Evolutionary conservation across 805 yeast species (phyloP), one percentile per base, ranked within the genome.

Genomic region (Lipomyces oligophaga): DNA sequence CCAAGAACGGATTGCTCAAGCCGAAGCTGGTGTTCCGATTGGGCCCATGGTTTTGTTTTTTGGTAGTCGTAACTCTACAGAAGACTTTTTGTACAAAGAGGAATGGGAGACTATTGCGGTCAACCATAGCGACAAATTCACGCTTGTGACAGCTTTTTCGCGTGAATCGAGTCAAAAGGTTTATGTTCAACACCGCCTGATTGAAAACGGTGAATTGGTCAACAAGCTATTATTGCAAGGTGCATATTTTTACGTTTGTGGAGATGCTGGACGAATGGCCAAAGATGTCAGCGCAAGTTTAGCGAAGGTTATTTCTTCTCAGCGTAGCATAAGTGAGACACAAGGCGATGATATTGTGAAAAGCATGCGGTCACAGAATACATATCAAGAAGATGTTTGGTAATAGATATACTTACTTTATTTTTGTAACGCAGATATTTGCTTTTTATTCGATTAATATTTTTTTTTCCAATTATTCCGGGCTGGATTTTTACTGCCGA

Each of bases 311-410:
- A 64, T 89, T 38, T 67, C 80, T 37, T 65, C 75, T 45, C 77
- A 78, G 55, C 81, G 89, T 61, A 76, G 74, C n/a, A 67, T 87
- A 24, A 56, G 81, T 5, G 75, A 73, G 47, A 83, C 76, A 27
- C 80, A 78, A 55, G 96, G 95, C 11, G 76, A 78, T 44, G 93
- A 83, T 49, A 72, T 84, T 61, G 75, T 87, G 49, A 85, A 86
- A 70, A 76, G 81, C 54, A 76, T 84, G 70, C 85, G 85, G 66
- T 79, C 85, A 21, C 81, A 83, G 59, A 90, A 89, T 64, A 79
- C 83, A 68, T 90, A 88, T 67, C 98, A 90, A 71, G 97, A 93
- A 70, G 98, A 90, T 74, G 96, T 90, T 11, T 90, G 98, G 98
- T 90, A 72, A 69, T n/a, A n/a, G n/a, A n/a, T n/a, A n/a, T n/a